Evolutionary conservation across 2,329 filamentous ascomycete genomes (phyloP).

Genomic region (Kalaharituber pfeilii): DNA sequence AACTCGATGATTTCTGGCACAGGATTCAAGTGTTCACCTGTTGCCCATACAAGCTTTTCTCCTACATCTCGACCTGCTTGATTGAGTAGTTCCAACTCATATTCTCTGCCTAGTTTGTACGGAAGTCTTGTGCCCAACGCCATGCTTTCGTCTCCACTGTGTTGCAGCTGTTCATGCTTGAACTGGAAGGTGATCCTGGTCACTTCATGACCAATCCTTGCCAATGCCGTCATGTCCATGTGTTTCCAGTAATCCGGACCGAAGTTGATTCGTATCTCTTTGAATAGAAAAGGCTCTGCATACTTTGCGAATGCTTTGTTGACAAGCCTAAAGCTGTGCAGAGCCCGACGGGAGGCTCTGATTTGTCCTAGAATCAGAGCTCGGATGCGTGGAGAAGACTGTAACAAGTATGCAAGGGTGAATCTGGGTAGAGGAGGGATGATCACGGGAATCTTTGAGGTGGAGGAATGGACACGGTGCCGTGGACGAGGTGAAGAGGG

Average conservation of each 20-base stretch:
- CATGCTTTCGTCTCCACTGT: neutral
- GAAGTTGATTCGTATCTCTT: neutral
- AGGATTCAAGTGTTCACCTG: neutral
- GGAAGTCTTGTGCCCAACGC: neutral
- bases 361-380: neutral
- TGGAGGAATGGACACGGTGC: neutral
- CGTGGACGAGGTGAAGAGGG: neutral
- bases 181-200: neutral
- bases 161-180: neutral
- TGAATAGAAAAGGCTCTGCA: neutral
- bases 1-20: neutral
- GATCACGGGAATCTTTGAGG: neutral
- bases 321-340: neutral
- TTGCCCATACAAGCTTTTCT: neutral
- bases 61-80: neutral
- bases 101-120: neutral
- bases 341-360: neutral
- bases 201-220: neutral
- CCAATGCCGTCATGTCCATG: neutral
- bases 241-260: neutral
- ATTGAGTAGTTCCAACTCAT: neutral
- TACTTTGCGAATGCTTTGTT: neutral
- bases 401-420: neutral
- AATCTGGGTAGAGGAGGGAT: neutral
- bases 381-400: neutral